Evolutionary conservation across 768 basidiomycete genomes (phyloP).

Genomic region (Agaricus bisporus): DNA sequence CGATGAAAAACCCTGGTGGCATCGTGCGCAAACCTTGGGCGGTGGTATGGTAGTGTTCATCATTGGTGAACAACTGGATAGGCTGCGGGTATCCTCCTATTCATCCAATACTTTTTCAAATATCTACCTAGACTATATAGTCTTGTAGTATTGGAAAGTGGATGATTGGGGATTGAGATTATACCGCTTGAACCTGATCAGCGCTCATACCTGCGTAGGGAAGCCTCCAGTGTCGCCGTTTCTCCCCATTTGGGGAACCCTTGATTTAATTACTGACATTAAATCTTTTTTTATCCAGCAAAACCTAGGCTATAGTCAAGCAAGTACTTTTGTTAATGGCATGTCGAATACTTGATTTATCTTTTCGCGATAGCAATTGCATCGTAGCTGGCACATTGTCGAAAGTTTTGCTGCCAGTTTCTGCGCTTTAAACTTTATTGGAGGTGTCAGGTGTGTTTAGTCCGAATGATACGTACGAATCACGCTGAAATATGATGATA

Average conservation of each 20-base stretch:
- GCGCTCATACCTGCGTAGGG: conserved; percentile 98
- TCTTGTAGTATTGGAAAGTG: conserved; percentile 19
- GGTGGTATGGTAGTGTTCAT: conserved; percentile 68
- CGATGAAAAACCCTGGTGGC: conserved; percentile 22
- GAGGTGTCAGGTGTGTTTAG: conserved; percentile 60
- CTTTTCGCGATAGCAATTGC: conserved; percentile 55
- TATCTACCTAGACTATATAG: conserved; percentile 15
- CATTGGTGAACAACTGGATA: conserved; percentile 62
- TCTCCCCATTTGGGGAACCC: conserved; percentile 31
- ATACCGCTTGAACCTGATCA: conserved; percentile 98
- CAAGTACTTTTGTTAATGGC: conserved; percentile 24
- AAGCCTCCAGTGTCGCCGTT: conserved; percentile 65
- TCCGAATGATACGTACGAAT: neutral
- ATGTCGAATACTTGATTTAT: neutral
- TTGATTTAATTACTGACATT: conserved; percentile 43
- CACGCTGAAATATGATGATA: conserved; percentile 21
- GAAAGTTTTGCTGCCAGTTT: conserved; percentile 89
- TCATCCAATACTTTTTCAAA: conserved; percentile 20
- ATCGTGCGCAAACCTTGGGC: conserved; percentile 21
- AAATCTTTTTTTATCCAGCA: conserved; percentile 36
- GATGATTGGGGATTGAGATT: conserved; percentile 76
- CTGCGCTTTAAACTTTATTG: conserved; percentile 87
- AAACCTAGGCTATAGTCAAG: conserved; percentile 78
- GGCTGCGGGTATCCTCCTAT: conserved; percentile 85
- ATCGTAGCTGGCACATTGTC: conserved; percentile 76